Percentiles rank a stretch among this genome's conserved stretches.
Conservation (phyloP, 495 filamentous ascomycete species). For the Neurospora sp. region DNA sequence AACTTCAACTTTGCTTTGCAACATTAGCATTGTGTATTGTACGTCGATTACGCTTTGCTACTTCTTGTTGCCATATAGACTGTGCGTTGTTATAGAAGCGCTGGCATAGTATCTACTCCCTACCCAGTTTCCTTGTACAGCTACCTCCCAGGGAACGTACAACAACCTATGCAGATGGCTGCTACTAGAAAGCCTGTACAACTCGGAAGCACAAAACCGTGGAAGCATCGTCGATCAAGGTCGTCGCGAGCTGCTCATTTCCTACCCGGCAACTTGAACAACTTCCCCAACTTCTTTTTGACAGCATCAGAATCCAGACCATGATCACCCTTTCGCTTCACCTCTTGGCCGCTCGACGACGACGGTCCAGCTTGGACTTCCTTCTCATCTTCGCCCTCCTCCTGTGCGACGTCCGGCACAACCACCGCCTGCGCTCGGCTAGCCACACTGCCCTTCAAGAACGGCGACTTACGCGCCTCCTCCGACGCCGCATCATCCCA, state of each 20-base stretch:
- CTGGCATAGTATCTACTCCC: neutral
- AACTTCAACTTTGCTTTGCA: neutral
- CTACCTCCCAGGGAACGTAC: neutral
- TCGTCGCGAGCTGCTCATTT: slow-evolving; percentile 22
- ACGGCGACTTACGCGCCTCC: slow-evolving; percentile 37
- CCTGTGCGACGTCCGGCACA: slow-evolving; percentile 31
- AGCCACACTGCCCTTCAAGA: slow-evolving; percentile 58
- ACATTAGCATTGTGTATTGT: neutral
- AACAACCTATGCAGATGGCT: slow-evolving; percentile 4
- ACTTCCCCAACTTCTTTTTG: slow-evolving; percentile 52
- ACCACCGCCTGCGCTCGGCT: slow-evolving; percentile 55
- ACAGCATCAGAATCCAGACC: slow-evolving; percentile 27
- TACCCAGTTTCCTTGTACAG: neutral
- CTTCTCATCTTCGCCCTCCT: slow-evolving; percentile 34
- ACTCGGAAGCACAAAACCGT: neutral
- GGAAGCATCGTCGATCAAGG: neutral
- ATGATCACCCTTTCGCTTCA: slow-evolving; percentile 31
- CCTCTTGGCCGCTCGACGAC: slow-evolving; percentile 30
- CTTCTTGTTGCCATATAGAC: neutral
- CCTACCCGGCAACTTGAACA: slow-evolving; percentile 55
- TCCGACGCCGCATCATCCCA: slow-evolving; percentile 54
- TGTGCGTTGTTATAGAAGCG: neutral
- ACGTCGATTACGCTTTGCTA: neutral
- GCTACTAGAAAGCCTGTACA: neutral
- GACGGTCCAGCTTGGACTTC: slow-evolving; percentile 18